Percentiles rank a stretch among this genome's conserved stretches.
These are phyloP conservation scores for Chaetomiaceae sp. DNA, from an alignment of 2,329 filamentous ascomycete genomes.

Conservation along the genomic window DNA sequence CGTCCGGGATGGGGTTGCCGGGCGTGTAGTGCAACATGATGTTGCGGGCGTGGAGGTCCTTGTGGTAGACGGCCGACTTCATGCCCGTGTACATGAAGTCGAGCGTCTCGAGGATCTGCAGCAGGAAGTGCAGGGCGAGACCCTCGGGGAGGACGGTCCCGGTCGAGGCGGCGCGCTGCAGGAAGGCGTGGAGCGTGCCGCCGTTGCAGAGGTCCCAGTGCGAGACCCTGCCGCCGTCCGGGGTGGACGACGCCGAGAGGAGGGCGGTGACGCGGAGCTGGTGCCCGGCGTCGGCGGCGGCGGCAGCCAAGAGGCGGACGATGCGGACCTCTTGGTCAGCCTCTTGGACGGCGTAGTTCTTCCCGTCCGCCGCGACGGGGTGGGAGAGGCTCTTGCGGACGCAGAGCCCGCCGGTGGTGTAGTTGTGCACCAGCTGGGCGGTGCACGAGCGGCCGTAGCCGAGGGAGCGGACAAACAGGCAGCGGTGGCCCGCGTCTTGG, in stretches of 20 bases:
- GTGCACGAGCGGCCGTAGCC: neutral
- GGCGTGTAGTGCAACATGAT: neutral
- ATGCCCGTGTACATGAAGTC: slow-evolving; percentile 8
- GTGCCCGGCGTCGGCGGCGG: neutral
- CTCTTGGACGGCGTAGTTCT: neutral
- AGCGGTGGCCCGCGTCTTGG: slow-evolving; percentile 6
- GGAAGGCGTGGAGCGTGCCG: slow-evolving; percentile 6
- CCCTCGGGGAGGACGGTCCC: neutral
- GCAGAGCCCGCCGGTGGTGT: neutral
- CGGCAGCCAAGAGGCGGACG: neutral
- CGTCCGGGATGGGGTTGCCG: neutral
- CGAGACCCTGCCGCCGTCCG: neutral
- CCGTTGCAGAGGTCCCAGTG: slow-evolving; percentile 16
- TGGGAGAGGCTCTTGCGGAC: slow-evolving; percentile 7
- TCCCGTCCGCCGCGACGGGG: neutral
- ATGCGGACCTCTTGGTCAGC: slow-evolving; percentile 2
- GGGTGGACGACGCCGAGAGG: neutral
- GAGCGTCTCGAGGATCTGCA: slow-evolving; percentile 11
- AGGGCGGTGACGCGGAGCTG: neutral
- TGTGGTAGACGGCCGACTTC: slow-evolving; percentile 2
- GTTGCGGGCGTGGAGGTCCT: slow-evolving; percentile 8
- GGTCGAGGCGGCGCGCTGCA: neutral
- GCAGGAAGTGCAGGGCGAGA: slow-evolving; percentile 4
- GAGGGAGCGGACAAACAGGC: slow-evolving; percentile 2
- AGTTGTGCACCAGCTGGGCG: slow-evolving; percentile 3